These are phyloP conservation scores for Coemansia sp. DNA, from an alignment of 192 early-diverging fungal genomes.

Conservation along the genomic window DNA sequence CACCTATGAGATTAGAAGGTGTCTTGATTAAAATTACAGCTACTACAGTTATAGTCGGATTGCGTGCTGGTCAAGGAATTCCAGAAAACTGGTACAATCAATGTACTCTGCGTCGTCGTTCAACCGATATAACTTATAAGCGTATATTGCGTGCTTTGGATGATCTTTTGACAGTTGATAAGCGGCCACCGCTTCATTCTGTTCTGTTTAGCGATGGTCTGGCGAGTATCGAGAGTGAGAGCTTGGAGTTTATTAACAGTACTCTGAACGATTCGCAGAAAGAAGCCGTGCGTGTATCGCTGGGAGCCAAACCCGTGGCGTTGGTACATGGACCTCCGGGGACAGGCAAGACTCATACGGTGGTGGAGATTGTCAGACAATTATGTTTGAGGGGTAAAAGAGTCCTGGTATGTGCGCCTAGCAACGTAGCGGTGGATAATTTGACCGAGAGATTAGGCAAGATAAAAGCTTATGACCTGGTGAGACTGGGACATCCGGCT, in stretches of 20 bases:
- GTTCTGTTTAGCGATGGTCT: conserved; percentile 52
- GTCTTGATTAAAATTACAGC: conserved; percentile 62
- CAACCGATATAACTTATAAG: conserved; percentile 48
- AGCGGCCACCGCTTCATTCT: conserved; percentile 38
- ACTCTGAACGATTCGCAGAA: conserved; percentile 71
- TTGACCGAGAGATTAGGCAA: conserved; percentile 74
- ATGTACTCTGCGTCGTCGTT: conserved; percentile 60
- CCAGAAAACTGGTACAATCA: conserved; percentile 63
- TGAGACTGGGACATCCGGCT: conserved; percentile 84
- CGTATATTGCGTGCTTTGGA: conserved; percentile 46
- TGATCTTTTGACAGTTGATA: conserved; percentile 14
- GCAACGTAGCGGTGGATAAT: conserved; percentile 91
- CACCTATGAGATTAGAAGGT: conserved; percentile 27
- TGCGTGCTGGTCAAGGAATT: conserved; percentile 57
- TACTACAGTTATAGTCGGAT: conserved; percentile 61
- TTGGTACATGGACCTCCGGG: conserved; percentile 85
- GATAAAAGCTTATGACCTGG: conserved; percentile 59
- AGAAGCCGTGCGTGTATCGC: conserved; percentile 63
- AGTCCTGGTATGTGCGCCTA: conserved; percentile 86
- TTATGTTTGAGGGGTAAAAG: conserved; percentile 58
- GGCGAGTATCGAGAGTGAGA: conserved; percentile 2
- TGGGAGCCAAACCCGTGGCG: conserved; percentile 64
- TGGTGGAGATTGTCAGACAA: conserved; percentile 84
- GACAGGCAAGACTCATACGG: conserved; percentile 86
- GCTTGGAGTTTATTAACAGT: conserved; percentile 58